Percentiles rank a stretch among this genome's conserved stretches.
Conservation (phyloP, 768 basidiomycete species). For the Serendipita vermifera region DNA sequence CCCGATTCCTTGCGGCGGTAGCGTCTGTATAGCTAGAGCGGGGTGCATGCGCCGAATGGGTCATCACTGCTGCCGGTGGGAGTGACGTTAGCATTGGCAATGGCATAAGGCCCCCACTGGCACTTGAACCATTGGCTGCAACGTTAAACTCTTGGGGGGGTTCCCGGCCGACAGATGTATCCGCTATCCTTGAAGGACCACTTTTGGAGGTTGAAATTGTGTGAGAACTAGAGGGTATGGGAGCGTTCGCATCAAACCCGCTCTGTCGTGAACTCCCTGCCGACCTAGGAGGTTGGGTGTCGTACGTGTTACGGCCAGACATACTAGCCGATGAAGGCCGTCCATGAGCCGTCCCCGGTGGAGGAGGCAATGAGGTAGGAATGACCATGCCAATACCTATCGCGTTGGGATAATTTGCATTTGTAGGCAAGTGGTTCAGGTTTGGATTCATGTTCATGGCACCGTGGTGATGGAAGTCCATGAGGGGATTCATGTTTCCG, state of each 20-base stretch:
- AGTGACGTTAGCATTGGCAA: neutral
- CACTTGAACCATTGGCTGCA: too few relatives aligned
- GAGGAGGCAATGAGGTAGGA: neutral
- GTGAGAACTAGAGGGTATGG: too few relatives aligned
- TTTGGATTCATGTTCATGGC: slow-evolving; percentile 8
- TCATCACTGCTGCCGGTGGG: neutral
- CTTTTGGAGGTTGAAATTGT: too few relatives aligned
- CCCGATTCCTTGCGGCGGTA: too few relatives aligned
- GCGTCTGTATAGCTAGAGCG: neutral
- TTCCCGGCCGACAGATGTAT: too few relatives aligned
- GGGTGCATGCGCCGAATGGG: neutral
- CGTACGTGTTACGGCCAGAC: neutral
- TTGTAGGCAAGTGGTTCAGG: neutral
- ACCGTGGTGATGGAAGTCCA: slow-evolving; percentile 1
- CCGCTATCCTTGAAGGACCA: too few relatives aligned
- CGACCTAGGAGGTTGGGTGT: neutral
- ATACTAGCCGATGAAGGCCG: neutral
- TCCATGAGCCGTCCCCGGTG: neutral
- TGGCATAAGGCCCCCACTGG: neutral
- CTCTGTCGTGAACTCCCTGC: too few relatives aligned
- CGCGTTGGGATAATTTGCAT: neutral
- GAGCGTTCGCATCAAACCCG: too few relatives aligned
- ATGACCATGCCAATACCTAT: too few relatives aligned
- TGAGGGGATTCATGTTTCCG: neutral
- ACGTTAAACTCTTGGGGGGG: too few relatives aligned